Evolutionary conservation across 192 early-diverging fungal genomes (phyloP), one percentile per base, ranked within the genome.

Genomic region (Backusella macrospora): DNA sequence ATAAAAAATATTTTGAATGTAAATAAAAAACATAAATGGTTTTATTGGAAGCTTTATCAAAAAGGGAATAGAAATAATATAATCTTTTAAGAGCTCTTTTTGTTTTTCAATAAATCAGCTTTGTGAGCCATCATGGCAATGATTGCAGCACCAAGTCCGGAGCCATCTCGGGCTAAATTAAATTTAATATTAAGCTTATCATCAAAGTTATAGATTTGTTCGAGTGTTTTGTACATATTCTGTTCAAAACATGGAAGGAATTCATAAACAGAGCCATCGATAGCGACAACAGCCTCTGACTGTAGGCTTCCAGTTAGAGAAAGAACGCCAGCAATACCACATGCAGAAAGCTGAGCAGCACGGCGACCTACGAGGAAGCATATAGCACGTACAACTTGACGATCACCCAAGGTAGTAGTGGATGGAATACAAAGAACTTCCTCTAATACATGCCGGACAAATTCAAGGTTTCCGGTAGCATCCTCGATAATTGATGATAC

Each of bases 321-420:
- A 55, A 92, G 74, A 34, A 94, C 71, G n/a, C 90, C 90, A 12
- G 90, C 89, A 74, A 90, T 80, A 15, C 83, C 87, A 21, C 82
- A 82, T 38, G 94, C 91, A 59, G 90, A 86, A 45, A 98, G 83
- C 71, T 94, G 89, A 13, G 94, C 94, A 48, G 94, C 89, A 73
- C 95, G 91, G 65, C 83, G 85, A 12, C 91, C 94, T 37, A 98
- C 87, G 52, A 95, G 80, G 70, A 90, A 84, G 71, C 92, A 94
- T 10, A 96, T 80, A 73, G 80, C 80, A 76, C 91, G 88, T 82
- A 94, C 88, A 42, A 95, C 86, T 77, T 90, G 87, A 49, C 94
- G 91, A 79, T 96, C 96, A 18, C 81, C 73, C 26, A 91, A 74
- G 2, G 89, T 89, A 1, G 14, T 12, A 16, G 93, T 92, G 8